A percentile compares a stretch with the other conserved stretches of the same genome.
phyloP scores from a whole-genome alignment of 2,329 filamentous ascomycete species.

The Aureobasidium subglaciale region DNA sequence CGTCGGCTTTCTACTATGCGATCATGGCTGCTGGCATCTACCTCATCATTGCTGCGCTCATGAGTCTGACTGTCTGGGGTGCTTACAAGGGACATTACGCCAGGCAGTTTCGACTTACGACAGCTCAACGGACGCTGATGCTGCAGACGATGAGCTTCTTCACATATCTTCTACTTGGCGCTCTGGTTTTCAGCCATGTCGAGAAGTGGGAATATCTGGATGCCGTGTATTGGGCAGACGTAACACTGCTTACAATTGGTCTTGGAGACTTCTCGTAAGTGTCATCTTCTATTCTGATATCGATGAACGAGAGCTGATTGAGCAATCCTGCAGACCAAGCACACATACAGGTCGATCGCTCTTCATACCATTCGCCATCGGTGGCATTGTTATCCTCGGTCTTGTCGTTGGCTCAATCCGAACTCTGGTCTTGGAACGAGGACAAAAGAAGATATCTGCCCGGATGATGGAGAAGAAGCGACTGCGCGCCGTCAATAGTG shows the following conservation, averaged over 20 bases:
- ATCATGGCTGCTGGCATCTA: slow-evolving; percentile 52
- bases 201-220: slow-evolving; percentile 49
- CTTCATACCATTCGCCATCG: slow-evolving; percentile 49
- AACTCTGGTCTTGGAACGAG: slow-evolving; percentile 43
- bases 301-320: neutral
- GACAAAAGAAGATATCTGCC: slow-evolving; percentile 44
- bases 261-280: slow-evolving; percentile 40
- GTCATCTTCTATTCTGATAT: neutral
- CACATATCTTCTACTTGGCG: slow-evolving; percentile 42
- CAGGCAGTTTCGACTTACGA: slow-evolving; percentile 50
- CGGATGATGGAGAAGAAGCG: slow-evolving; percentile 45
- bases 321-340: slow-evolving; percentile 27
- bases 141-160: slow-evolving; percentile 46
- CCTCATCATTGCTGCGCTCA: slow-evolving; percentile 47
- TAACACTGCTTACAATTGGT: slow-evolving; percentile 50
- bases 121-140: slow-evolving; percentile 50
- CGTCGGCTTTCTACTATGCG: slow-evolving; percentile 54
- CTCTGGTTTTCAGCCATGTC: slow-evolving; percentile 40
- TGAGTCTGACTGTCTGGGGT: slow-evolving; percentile 50
- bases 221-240: slow-evolving; percentile 50
- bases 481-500: slow-evolving; percentile 33
- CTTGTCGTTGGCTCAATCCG: slow-evolving; percentile 49
- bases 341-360: slow-evolving; percentile 45
- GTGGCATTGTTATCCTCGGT: slow-evolving; percentile 49
- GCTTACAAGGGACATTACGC: slow-evolving; percentile 48